Percentiles rank a stretch among this genome's conserved stretches.
Conservation (phyloP, 495 filamentous ascomycete species). For the Aspergillus diversus region DNA sequence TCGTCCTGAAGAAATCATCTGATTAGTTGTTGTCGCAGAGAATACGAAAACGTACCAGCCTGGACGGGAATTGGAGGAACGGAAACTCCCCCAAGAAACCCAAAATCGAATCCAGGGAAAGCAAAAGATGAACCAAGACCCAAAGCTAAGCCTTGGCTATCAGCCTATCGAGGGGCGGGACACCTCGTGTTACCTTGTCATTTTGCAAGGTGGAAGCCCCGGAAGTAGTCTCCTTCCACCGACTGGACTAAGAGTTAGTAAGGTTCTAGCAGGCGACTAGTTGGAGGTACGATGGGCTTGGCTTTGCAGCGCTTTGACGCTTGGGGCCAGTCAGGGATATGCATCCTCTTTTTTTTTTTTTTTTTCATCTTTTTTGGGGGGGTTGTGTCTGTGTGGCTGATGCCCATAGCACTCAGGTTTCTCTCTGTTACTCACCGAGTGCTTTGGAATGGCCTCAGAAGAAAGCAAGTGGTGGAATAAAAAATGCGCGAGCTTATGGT, state of each 20-base stretch:
- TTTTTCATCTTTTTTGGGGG: background rate
- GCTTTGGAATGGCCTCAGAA: no score
- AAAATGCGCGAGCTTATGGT: no score
- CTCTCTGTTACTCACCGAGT: no score
- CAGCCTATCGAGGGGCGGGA: slow-evolving; percentile 18
- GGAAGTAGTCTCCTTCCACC: slow-evolving; percentile 4
- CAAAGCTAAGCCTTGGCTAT: slow-evolving; percentile 29
- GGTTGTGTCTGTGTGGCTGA: no score
- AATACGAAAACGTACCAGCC: no score
- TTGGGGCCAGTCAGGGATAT: slow-evolving; percentile 21
- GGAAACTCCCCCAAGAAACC: background rate
- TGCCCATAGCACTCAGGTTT: no score
- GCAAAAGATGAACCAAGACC: background rate
- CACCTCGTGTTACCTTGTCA: slow-evolving; percentile 19
- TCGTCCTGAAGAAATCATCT: no score
- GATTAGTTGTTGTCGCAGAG: no score
- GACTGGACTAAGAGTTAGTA: slow-evolving; percentile 1
- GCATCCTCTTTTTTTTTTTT: slow-evolving; percentile 8
- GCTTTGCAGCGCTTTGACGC: slow-evolving; percentile 30
- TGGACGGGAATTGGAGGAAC: background rate
- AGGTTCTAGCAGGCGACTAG: slow-evolving; percentile 13
- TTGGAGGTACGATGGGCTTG: slow-evolving; percentile 24
- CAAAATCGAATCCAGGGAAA: background rate
- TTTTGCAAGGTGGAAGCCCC: slow-evolving; percentile 5
- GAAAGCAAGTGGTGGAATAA: no score